phyloP scores from a whole-genome alignment of 805 yeast species.

The Blastobotrys terrestris region DNA sequence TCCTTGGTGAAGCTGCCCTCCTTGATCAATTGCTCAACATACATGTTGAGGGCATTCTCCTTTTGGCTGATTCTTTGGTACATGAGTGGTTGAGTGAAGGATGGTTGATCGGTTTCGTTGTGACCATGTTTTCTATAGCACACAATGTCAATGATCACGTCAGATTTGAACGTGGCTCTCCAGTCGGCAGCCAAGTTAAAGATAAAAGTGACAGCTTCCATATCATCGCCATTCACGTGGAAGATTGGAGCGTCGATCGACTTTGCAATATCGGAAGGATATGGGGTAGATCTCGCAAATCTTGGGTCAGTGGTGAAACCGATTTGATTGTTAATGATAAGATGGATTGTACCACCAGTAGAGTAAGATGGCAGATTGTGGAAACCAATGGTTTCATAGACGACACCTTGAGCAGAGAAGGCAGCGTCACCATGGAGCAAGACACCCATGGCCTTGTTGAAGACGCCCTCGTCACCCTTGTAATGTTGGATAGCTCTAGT shows the following conservation, averaged over 20 bases:
- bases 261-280: constrained; percentile 97
- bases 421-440: constrained; percentile 99
- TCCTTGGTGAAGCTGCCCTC: constrained; percentile 88
- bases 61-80: constrained; percentile 84
- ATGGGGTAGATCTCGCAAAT: constrained; percentile 94
- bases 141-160: constrained; percentile 92
- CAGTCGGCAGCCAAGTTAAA: constrained; percentile 98
- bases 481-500: constrained; percentile 92
- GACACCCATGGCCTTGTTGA: constrained; percentile 83
- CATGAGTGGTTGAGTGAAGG: constrained; percentile 98
- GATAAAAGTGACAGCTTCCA: constrained; percentile 84
- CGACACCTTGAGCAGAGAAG: constrained; percentile 98
- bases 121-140: constrained; percentile 99
- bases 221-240: constrained; percentile 99
- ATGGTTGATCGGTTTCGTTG: constrained; percentile 99
- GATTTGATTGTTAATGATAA: constrained; percentile 95
- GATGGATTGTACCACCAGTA: constrained; percentile 97
- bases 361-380: constrained; percentile 87
- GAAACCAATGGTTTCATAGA: constrained; percentile 97
- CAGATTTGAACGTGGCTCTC: constrained; percentile 95
- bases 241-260: constrained; percentile 95
- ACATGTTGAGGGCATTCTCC: constrained; percentile 81
- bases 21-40: constrained; percentile 66
- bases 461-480: constrained; percentile 78
- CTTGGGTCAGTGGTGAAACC: constrained; percentile 99